These are phyloP conservation scores for Agrocybe pediades DNA, from an alignment of 768 basidiomycete genomes.

Conservation along the genomic window DNA sequence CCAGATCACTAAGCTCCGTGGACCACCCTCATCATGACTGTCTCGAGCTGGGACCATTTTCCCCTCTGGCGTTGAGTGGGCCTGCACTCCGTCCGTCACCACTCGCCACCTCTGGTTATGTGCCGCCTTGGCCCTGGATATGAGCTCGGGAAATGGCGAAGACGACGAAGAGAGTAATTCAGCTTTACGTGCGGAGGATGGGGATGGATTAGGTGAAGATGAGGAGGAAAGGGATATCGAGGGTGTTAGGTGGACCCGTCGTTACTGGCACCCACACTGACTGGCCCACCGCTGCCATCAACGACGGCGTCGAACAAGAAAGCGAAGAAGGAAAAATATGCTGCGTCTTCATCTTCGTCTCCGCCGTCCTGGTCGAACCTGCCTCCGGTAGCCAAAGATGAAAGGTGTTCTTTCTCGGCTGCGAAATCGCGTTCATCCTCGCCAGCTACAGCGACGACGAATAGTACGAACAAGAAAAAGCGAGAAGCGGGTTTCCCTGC, in stretches of 20 bases:
- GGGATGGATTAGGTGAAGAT: slow-evolving; percentile 41
- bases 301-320: slow-evolving; percentile 28
- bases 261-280: slow-evolving; percentile 33
- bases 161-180: slow-evolving; percentile 22
- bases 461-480: slow-evolving; percentile 33
- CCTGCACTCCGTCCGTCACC: no score
- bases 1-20: no score
- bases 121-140: slow-evolving; percentile 54
- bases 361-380: slow-evolving; percentile 16
- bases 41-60: no score
- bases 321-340: slow-evolving; percentile 6
- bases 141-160: slow-evolving; percentile 29
- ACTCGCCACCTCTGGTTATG: no score
- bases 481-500: slow-evolving; percentile 44
- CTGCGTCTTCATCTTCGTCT: slow-evolving; percentile 18
- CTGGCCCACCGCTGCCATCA: slow-evolving; percentile 20
- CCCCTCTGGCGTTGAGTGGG: no score
- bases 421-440: slow-evolving; percentile 6
- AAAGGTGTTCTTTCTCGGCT: slow-evolving; percentile 15
- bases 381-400: slow-evolving; percentile 14
- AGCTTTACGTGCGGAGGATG: slow-evolving; percentile 23
- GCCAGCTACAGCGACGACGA: slow-evolving; percentile 9
- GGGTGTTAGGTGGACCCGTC: slow-evolving; percentile 75
- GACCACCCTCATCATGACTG: no score
- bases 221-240: slow-evolving; percentile 46